Evolutionary conservation across 495 filamentous ascomycete species (phyloP), one percentile per base, ranked within the genome.

Genomic region (Penicillium paradoxum): DNA sequence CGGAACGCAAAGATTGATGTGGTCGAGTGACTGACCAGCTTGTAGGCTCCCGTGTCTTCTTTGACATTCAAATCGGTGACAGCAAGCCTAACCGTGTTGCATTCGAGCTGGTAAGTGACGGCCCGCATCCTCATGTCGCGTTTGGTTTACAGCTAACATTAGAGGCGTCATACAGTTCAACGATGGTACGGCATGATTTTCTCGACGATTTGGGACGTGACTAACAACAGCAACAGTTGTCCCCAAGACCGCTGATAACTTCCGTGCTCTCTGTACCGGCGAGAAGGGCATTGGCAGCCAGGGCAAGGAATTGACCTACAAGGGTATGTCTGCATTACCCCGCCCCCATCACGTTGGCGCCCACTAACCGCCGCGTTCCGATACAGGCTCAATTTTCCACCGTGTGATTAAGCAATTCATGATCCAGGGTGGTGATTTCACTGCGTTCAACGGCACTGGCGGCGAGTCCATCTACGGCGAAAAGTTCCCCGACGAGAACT

Each of bases 371-470:
- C 36, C 19, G 37, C 27, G 29, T 45, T 53, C 38, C 48, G 24
- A 44, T 33, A n/a, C 32, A 81, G 78, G 89, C 57, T 92, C 88
- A 37, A 77, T 68, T 53, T 97, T 99, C 82, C 93, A 99, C 80
- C 88, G 93, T 34, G 88, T 99, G 56, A 99, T 99, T 79, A 96
- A 96, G 75, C 79, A 86, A 57, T 99, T 99, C 76, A 99, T 99
- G 93, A 91, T 97, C 69, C 93, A 99, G 73, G 93, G 95, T 60
- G 93, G 93, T 69, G 93, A 99, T 69, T 99, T 99, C 73, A 99
- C 93, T 27, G 84, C 82, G 22, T 92, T 90, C 69, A 92, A 99
- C 71, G 89, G 93, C 49, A 97, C 95, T 21, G 93, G 93, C 49
- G 93, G 93, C 62, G 93, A 97, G 76, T 92, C 87, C 22, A 97